Percentiles rank a stretch among this genome's conserved stretches.
Conservation (phyloP, 1,284 basidiomycete genomes). For the Cryptococcus maquisensis region DNA sequence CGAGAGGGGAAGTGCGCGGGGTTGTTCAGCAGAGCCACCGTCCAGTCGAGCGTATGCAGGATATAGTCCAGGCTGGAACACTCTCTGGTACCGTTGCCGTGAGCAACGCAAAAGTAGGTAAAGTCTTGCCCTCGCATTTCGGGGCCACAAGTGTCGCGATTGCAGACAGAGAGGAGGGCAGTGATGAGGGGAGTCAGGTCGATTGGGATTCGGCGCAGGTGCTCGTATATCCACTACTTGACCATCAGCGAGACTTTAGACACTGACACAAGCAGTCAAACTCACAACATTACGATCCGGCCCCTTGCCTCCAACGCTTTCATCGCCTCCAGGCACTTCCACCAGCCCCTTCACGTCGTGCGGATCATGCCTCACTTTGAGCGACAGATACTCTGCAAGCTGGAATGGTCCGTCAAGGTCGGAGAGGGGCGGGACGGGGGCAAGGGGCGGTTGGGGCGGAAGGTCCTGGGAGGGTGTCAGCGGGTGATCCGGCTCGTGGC, state of each 20-base stretch:
- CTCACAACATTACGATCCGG: conserved; percentile 51
- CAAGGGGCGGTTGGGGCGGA: conserved; percentile 23
- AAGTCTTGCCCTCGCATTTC: conserved; percentile 98
- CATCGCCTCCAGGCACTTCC: conserved; percentile 57
- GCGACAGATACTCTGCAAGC: conserved; percentile 88
- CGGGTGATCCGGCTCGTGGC: background rate
- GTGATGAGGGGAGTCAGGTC: conserved; percentile 87
- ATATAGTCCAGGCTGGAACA: conserved; percentile 98
- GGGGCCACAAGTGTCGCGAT: conserved; percentile 67
- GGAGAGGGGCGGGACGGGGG: conserved; percentile 32
- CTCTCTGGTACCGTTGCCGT: conserved; percentile 57
- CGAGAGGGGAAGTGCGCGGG: conserved; percentile 83
- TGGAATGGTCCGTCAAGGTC: conserved; percentile 82
- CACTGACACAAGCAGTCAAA: background rate
- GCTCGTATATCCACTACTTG: conserved; percentile 85
- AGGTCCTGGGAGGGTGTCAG: conserved; percentile 23
- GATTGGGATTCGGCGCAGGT: conserved; percentile 86
- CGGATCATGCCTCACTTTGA: conserved; percentile 76
- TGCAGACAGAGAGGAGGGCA: conserved; percentile 78
- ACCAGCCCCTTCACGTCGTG: conserved; percentile 83
- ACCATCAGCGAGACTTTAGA: background rate
- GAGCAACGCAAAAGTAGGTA: conserved; percentile 92
- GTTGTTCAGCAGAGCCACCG: conserved; percentile 87
- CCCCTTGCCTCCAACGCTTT: conserved; percentile 47
- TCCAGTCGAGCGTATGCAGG: conserved; percentile 88